Conservation (phyloP, 768 basidiomycete genomes). For the Pleurotus ostreatus region DNA sequence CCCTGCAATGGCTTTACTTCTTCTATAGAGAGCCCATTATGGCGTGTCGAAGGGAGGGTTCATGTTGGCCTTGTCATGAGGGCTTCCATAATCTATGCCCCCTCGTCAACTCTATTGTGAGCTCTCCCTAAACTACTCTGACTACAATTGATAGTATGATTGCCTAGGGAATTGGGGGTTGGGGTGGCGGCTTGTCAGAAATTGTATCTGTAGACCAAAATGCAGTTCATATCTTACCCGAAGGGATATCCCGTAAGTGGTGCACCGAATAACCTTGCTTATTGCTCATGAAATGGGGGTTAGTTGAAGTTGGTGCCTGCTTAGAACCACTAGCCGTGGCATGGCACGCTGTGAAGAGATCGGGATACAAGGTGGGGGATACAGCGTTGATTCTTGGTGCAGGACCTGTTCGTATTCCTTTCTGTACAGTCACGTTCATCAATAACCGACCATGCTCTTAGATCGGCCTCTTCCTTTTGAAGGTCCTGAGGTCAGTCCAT, state of each 20-base stretch:
- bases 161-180: conserved; percentile 31
- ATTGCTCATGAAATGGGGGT: too few species aligned
- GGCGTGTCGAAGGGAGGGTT: conserved; percentile 27
- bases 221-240: conserved; percentile 35
- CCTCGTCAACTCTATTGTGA: conserved; percentile 29
- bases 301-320: conserved; percentile 45
- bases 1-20: background rate
- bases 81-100: conserved; percentile 32
- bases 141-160: background rate
- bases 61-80: conserved; percentile 29
- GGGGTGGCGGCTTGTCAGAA: conserved; percentile 41
- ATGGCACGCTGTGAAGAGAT: conserved; percentile 40
- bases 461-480: conserved; percentile 36
- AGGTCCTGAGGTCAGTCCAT: conserved; percentile 26
- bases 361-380: conserved; percentile 31
- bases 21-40: conserved; percentile 36
- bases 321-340: conserved; percentile 45
- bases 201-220: conserved; percentile 31
- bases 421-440: background rate
- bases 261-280: background rate
- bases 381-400: conserved; percentile 38
- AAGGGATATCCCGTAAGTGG: conserved; percentile 30
- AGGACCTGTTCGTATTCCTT: conserved; percentile 33
- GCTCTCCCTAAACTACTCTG: conserved; percentile 11
- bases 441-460: conserved; percentile 8